Evolutionary conservation across 441 rosid genomes (phyloP).

Genomic region (Gossypium schwendimanii): DNA sequence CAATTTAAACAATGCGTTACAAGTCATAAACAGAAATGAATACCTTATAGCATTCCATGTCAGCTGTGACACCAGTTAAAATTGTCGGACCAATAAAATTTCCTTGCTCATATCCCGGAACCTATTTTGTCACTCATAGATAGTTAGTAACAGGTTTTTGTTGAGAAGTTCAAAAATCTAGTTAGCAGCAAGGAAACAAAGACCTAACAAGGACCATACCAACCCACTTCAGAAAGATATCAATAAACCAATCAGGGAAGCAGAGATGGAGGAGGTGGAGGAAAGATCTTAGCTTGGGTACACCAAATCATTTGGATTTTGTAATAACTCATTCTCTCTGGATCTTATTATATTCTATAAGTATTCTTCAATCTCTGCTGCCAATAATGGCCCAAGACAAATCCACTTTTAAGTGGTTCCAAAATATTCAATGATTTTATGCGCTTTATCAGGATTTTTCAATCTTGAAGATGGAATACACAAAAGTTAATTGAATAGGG

Average conservation of each 20-base stretch:
- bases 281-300: not conserved
- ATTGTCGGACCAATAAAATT: conserved; percentile 89
- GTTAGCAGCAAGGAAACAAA: conserved; percentile 1
- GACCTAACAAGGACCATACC: conserved; percentile 1
- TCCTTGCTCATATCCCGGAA: conserved; percentile 77
- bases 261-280: not conserved
- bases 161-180: not conserved
- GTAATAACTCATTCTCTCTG: not conserved
- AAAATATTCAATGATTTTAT: not conserved
- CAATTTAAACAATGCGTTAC: not conserved
- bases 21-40: not conserved
- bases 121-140: conserved; percentile 40
- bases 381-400: not conserved
- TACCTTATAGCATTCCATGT: conserved; percentile 97
- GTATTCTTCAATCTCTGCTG: not conserved
- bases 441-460: not conserved
- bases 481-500: not conserved
- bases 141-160: not conserved
- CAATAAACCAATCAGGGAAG: not conserved
- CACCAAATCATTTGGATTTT: conserved; percentile 1
- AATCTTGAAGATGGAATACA: not conserved
- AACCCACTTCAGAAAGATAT: not conserved
- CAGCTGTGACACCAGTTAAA: conserved; percentile 65
- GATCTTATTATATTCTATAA: not conserved
- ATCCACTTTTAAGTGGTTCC: not conserved